Evolutionary conservation across 1,284 basidiomycete species (phyloP).

Genomic region (Vanrija sp.): DNA sequence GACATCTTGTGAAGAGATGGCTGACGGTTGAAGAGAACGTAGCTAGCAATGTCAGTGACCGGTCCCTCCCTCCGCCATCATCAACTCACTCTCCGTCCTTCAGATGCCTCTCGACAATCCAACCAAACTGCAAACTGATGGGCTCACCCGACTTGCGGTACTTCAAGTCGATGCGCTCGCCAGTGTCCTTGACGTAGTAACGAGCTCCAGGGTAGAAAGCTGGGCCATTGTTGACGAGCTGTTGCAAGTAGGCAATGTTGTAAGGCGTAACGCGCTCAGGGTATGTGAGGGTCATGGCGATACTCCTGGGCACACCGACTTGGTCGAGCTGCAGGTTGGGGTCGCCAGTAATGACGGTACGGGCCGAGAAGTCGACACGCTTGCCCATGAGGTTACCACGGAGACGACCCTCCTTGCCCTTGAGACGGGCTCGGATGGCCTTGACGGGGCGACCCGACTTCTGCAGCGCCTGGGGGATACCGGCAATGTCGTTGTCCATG

Average conservation of each 20-base stretch:
- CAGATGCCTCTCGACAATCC: constrained; percentile 97
- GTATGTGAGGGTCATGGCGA: constrained; percentile 96
- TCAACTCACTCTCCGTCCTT: constrained; percentile 91
- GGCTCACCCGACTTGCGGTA: constrained; percentile 98
- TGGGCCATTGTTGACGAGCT: constrained; percentile 94
- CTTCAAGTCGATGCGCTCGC: constrained; percentile 93
- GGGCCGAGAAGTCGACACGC: constrained; percentile 98
- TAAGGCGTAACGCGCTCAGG: constrained; percentile 98
- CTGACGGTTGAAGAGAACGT: constrained; percentile 96
- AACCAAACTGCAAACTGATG: constrained; percentile 87
- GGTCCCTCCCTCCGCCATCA: background rate
- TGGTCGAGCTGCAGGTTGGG: constrained; percentile 95
- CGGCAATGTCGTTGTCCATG: constrained; percentile 99
- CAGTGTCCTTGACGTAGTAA: constrained; percentile 96
- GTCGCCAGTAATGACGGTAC: constrained; percentile 98
- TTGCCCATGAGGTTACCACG: constrained; percentile 99
- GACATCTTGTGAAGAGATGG: constrained; percentile 99
- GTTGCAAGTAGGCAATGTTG: constrained; percentile 91
- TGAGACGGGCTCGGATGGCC: constrained; percentile 94
- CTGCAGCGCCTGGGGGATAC: constrained; percentile 94
- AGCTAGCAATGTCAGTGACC: constrained; percentile 55
- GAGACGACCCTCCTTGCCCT: constrained; percentile 97
- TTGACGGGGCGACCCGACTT: constrained; percentile 98
- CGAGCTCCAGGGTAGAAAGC: constrained; percentile 93
- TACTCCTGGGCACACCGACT: constrained; percentile 94